Evolutionary conservation across 2,329 filamentous ascomycete genomes (phyloP).

Genomic region (Eutypella sp.): DNA sequence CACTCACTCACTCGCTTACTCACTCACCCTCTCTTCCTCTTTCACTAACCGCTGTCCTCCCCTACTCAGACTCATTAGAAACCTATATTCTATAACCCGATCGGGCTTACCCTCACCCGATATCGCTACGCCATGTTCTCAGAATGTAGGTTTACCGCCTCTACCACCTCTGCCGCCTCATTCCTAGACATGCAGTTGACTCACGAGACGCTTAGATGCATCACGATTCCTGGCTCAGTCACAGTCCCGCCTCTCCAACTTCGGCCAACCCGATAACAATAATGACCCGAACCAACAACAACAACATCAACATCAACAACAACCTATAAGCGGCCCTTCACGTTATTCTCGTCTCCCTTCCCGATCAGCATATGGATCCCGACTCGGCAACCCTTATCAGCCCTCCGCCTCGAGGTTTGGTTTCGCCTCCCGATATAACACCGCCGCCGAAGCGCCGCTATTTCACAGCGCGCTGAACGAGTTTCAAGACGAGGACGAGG

Average conservation of each 20-base stretch:
- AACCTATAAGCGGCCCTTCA: slow-evolving; percentile 22
- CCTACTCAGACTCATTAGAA: neutral
- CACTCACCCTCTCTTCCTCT: no score
- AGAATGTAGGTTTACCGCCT: neutral
- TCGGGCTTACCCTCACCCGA: neutral
- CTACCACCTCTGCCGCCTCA: slow-evolving; percentile 1
- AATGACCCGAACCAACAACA: no score
- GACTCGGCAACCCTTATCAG: slow-evolving; percentile 71
- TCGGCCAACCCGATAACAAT: slow-evolving; percentile 56
- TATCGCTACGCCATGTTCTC: neutral
- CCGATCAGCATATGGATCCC: slow-evolving; percentile 25
- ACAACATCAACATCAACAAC: no score
- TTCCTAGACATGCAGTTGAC: slow-evolving; percentile 12
- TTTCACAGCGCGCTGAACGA: slow-evolving; percentile 91
- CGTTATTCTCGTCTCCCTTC: slow-evolving; percentile 25
- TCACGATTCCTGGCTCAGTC: slow-evolving; percentile 95
- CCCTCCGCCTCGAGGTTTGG: slow-evolving; percentile 69
- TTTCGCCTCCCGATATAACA: slow-evolving; percentile 71
- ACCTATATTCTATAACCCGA: neutral
- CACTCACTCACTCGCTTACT: no score
- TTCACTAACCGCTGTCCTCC: no score
- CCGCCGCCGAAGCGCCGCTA: slow-evolving; percentile 76
- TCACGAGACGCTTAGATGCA: slow-evolving; percentile 63
- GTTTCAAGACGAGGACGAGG: slow-evolving; percentile 88
- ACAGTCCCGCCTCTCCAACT: slow-evolving; percentile 78